phyloP scores from a whole-genome alignment of 768 basidiomycete genomes.

The Lentinula aciculospora region DNA sequence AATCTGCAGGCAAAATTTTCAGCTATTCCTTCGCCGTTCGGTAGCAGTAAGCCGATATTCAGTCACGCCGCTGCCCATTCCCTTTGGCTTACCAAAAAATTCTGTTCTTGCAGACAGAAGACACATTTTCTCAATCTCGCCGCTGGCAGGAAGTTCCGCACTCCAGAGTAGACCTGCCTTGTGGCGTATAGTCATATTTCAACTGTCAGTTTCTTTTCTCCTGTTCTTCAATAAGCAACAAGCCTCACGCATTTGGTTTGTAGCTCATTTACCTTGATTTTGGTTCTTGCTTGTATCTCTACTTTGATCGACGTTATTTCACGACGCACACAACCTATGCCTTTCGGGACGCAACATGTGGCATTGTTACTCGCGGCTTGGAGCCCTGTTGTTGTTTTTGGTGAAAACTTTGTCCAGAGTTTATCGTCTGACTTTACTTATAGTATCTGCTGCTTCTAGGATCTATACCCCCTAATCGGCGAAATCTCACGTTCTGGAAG shows the following conservation, averaged over 20 bases:
- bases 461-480: neutral
- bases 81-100: too few relatives aligned
- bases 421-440: neutral
- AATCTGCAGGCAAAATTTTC: neutral
- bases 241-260: conserved; percentile 11
- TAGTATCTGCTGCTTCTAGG: neutral
- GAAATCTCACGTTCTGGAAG: neutral
- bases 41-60: neutral
- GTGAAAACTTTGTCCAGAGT: neutral
- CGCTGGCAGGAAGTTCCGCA: neutral
- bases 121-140: neutral
- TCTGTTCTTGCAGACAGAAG: neutral
- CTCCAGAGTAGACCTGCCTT: conserved; percentile 15
- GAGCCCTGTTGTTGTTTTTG: conserved; percentile 40
- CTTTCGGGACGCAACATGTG: conserved; percentile 64
- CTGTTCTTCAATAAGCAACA: neutral
- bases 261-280: conserved; percentile 38
- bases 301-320: conserved; percentile 45
- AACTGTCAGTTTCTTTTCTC: conserved; percentile 35
- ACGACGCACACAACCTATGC: conserved; percentile 31
- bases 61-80: neutral
- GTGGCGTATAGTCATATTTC: conserved; percentile 50
- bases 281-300: conserved; percentile 44
- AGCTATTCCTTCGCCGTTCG: neutral
- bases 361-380: conserved; percentile 54